Base-by-base conservation (phyloP, 1,284 basidiomycete species). In the Ustilago esculenta region DNA sequence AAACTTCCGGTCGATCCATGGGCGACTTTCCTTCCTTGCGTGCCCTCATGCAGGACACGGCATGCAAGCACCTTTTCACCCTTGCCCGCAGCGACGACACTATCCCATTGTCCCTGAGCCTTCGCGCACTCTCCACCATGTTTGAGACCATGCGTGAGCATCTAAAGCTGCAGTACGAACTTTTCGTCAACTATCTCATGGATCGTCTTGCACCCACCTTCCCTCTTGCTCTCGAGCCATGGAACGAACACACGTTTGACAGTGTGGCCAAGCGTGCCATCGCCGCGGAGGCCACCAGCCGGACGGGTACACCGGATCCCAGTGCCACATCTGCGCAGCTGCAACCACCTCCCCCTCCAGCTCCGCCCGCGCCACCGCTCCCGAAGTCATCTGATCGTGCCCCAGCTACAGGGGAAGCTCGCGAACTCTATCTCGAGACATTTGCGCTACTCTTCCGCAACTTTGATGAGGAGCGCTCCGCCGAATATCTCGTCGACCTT, bases 111-210 rank as follows among this genome's bases (percentile, higher is more conserved):
- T 88, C 92, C 34, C 85, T 88, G 50, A 87, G 92, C 25, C 85
- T 98, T 33, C 90, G 95, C 23, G 89, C 92, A 0, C 92, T 94
- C 56, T 89, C 90, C 5, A 91, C 91, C 5, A 87, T 98, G 69
- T 90, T 98, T 76, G 90, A 93, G 67, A 91, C 91, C 4, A 90
- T 95, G 88, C 87, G 91, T 5, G 86, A 87, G 44, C 87, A 94
- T 75, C 85, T 98, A 51, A 98, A 98, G 84, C 86, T 95, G n/a
- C 96, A 99, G 80, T 90, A 94, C 77, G 96, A 99, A 81, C 87
- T 98, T 14, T 96, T 95, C 84, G 84, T 99, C 25, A 89, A 92
- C 3, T 98, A 96, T 83, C 90, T 92, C 20, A 89, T 98, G 61
- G 95, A 97, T 80, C 88, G 94, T 18, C 86, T 99, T 5, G 89